Conservation (phyloP, 139 green algal species). For the Dunaliella primolecta region DNA sequence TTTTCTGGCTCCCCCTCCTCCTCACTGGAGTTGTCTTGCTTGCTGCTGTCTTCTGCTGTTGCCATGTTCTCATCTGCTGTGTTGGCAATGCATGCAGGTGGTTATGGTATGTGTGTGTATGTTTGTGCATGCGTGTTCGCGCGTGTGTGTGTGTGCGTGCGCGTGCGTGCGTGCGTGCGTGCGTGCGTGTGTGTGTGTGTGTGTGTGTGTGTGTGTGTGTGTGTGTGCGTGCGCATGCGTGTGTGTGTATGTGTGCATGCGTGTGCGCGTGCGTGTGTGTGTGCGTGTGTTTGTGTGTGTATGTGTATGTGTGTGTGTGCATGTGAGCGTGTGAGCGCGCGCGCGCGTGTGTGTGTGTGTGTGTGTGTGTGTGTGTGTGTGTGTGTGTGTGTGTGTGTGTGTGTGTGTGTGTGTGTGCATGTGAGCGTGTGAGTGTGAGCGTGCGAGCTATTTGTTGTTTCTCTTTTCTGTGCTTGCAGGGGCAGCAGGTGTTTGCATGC, state of each 20-base stretch:
- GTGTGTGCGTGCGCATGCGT: neutral
- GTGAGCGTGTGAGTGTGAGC: neutral
- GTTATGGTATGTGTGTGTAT: too few relatives aligned
- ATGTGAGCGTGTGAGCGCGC: too few relatives aligned
- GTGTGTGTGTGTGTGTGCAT: conserved; percentile 13
- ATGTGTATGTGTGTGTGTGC: too few relatives aligned
- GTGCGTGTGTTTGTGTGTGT: too few relatives aligned
- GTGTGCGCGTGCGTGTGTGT: neutral
- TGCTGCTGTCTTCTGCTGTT: too few relatives aligned
- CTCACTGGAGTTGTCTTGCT: neutral
- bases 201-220: neutral
- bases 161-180: neutral
- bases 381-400: conserved; percentile 12
- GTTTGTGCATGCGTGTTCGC: too few relatives aligned
- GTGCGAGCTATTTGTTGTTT: neutral
- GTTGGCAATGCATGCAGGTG: too few relatives aligned
- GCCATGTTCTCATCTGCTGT: too few relatives aligned
- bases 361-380: conserved; percentile 10
- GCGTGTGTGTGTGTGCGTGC: too few relatives aligned
- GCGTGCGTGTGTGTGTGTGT: neutral
- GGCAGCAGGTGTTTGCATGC: neutral
- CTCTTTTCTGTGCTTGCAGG: neutral
- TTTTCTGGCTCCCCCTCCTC: too few relatives aligned
- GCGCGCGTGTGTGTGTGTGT: conserved; percentile 1
- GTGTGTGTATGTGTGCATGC: neutral